Evolutionary conservation across 192 early-diverging fungal genomes (phyloP), one percentile per base, ranked within the genome.

Genomic region (Backusella sp.): DNA sequence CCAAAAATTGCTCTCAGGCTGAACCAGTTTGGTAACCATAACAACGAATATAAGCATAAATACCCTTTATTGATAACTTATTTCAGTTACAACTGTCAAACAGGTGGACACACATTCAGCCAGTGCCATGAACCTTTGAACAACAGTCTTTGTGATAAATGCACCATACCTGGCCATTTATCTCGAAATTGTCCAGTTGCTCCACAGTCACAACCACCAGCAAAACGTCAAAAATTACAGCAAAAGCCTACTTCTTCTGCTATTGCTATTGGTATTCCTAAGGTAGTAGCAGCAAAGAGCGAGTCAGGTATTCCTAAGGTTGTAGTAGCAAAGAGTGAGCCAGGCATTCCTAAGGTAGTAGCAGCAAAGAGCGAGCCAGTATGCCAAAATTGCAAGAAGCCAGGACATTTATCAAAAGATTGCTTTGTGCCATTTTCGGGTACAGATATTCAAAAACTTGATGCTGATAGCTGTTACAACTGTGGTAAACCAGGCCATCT

Each of bases 1-100:
- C 86, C 74, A 77, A 75, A 52, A 84, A 87, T 52, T 87, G 86
- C 83, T 70, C 71, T 73, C 80, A 81, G 28, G 65, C 84, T 46
- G 84, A 78, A 17, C 78, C 84, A 46, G 83, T 85, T 74, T 87
- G 85, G 85, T 86, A 83, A 83, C 79, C 19, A 34, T 28, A 30
- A 32, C 35, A 30, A n/a, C 62, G 1, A 17, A 9, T 17, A 56
- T 21, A 56, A 23, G 4, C 15, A 14, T 4, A 35, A 34, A 56
- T 59, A 74, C 1, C 42, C n/a, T 44, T 23, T 69, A 42, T 19
- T 70, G 26, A 62, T 28, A 28, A 28, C 23, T 62, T 28, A 28
- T 26, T 44, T 32, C 49, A 87, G 86, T 82, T 88, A 84, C 78
- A 88, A 88, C 84, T 88, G 86, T 81, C 76, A 82, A 71, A 74